phyloP scores from a whole-genome alignment of 192 early-diverging fungal genomes.

The Gigaspora rosea region DNA sequence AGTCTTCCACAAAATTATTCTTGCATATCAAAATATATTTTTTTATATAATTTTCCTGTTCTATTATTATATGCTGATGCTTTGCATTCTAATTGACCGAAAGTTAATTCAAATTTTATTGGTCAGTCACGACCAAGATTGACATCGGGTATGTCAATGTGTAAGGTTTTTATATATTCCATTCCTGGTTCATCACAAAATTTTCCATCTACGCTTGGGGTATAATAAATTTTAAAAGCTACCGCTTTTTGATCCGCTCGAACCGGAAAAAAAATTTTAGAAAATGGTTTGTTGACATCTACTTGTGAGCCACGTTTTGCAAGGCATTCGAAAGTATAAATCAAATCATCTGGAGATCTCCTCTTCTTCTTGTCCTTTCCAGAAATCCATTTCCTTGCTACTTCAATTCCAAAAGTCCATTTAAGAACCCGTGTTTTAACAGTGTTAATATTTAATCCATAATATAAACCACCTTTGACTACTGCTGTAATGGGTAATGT shows the following conservation, averaged over 20 bases:
- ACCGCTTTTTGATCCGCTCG: neutral
- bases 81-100: conserved; percentile 17
- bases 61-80: conserved; percentile 10
- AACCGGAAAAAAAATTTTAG: conserved; percentile 1
- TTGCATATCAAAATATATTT: neutral
- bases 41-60: neutral
- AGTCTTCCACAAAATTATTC: too few relatives aligned
- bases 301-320: neutral
- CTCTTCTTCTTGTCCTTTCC: neutral
- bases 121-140: neutral
- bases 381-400: neutral
- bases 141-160: conserved; percentile 12
- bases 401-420: conserved; percentile 22
- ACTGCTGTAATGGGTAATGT: conserved; percentile 54
- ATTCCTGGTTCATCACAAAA: conserved; percentile 22
- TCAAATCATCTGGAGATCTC: conserved; percentile 8
- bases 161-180: conserved; percentile 8
- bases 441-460: conserved; percentile 14
- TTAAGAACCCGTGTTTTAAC: conserved; percentile 2
- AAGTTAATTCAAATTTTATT: conserved; percentile 26
- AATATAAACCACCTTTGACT: conserved; percentile 46
- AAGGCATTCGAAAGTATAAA: conserved; percentile 3
- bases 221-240: conserved; percentile 24
- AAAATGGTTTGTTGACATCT: conserved; percentile 15
- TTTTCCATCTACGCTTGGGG: neutral